A percentile compares a stretch with the other conserved stretches of the same genome.
Evolutionary conservation across 805 yeast genomes (phyloP).

Genomic region (Myxozyma lipomycoides): DNA sequence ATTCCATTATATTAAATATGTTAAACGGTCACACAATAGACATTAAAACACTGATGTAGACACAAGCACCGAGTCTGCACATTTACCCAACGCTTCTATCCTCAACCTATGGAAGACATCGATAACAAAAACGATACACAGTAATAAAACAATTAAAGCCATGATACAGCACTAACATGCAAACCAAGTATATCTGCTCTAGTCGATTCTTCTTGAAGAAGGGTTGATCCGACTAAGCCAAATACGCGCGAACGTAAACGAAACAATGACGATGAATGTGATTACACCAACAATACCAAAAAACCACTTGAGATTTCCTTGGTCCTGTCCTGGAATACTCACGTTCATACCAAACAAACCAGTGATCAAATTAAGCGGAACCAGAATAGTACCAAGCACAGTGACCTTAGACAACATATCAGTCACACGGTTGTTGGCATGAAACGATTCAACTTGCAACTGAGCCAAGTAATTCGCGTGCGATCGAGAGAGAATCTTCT

Average conservation of each 20-base stretch:
- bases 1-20: no score
- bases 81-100: no score
- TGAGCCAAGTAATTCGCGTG: slow-evolving; percentile 92
- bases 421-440: slow-evolving; percentile 79
- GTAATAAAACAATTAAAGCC: no score
- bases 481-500: slow-evolving; percentile 86
- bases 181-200: no score
- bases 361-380: slow-evolving; percentile 85
- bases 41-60: no score
- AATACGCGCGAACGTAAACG: slow-evolving; percentile 41
- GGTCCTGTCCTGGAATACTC: slow-evolving; percentile 65
- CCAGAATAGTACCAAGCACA: slow-evolving; percentile 78
- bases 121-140: no score
- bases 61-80: no score
- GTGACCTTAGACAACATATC: slow-evolving; percentile 87
- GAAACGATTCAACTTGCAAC: slow-evolving; percentile 85
- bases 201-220: background rate
- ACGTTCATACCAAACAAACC: slow-evolving; percentile 98
- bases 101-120: no score
- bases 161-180: no score
- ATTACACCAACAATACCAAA: slow-evolving; percentile 61
- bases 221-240: slow-evolving; percentile 13
- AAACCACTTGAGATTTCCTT: slow-evolving; percentile 54
- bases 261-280: slow-evolving; percentile 40
- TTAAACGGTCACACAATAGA: no score